Evolutionary conservation across 257 asterid species (phyloP), one percentile per base, ranked within the genome.

Genomic region (Lithospermum erythrorhizon): DNA sequence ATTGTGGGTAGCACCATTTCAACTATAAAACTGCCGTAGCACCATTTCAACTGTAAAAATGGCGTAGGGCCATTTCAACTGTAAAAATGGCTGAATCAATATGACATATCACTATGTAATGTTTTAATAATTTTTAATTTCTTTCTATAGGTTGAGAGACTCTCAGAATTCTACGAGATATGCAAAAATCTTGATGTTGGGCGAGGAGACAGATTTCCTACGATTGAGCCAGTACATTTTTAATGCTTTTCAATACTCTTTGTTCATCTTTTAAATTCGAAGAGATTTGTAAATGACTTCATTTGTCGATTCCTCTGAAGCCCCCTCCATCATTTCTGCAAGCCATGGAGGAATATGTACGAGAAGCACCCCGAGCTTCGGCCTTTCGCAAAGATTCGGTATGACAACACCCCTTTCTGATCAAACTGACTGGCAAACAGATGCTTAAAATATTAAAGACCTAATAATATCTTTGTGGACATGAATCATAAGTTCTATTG

Each of bases 341-440:
- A 89, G 86, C 99, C 65, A 93, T 93, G 99, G 99, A 93, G 79
- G 97, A 93, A 83, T 93, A 89, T 64, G 95, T 89, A 30, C 82
- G 79, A 76, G 99, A 93, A 10, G 97, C 96, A 67, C 97, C 99
- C 8, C 96, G 93, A 24, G 63, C 77, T 69, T 86, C 98, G 64
- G 65, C 82, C 5, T 87, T 76, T 67, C 89, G 85, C 72, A 85
- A 70, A 71, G 96, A 79, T 76, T 79, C 70, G 81, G 94, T 86
- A 79, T 59, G 25, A 7, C 23, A n/a, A 35, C 7, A 13, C 15
- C 57, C 23, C 24, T 53, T 53, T 53, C 25, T 53, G 21, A n/a
- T 52, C 21, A 35, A 35, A 35, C 45, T 21, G 20, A 11, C 16
- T 51, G 21, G 21, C 16, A 5, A 16, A 15, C 2, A 51, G 16